Base-by-base conservation (phyloP, 2,329 filamentous ascomycete species). In the Stachybotrys chlorohalonatus region DNA sequence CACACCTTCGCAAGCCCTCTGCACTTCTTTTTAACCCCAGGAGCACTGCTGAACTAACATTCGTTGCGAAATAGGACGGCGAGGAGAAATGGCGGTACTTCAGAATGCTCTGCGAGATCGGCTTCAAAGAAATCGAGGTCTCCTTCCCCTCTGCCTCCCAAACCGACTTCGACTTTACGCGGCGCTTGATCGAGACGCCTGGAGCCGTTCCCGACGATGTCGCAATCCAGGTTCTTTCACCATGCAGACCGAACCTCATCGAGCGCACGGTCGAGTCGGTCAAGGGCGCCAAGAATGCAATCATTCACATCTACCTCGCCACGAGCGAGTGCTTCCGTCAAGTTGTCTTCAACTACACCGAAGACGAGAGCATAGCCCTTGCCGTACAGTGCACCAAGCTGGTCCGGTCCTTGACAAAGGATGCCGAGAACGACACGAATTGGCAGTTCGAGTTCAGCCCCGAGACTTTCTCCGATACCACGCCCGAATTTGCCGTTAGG, bases 91-190 rank as follows among this genome's bases (percentile, higher is more conserved):
- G 88, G 84, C 79, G 80, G 58, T 97, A 92, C 79, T 97, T 97
- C 79, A 86, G 92, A 73, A 51, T 42, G 31, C 49, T 51, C 11
- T 9, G 9, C 30, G 31, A 51, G 11, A 30, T 51, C n/a, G 93
- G 94, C 63, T 97, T 95, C 80, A 97, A 96, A 75, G 93, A 97
- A 74, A 96, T 97, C 61, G 93, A 97, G 70, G 87, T 96, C 17
- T 94, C 92, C 5, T 97, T 96, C 74, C 93, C 93, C 52, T 95
- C 91, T 0, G 91, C 93, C 13, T 96, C 91, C 46, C 87, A 95
- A 68, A 96, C 89, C 66, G 94, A 97, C 75, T 97, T 92, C 76
- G 90, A 96, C 76, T 97, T 97, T 68, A 96, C 91, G 47, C 82
- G 90, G 62, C 84, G 86, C 65, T 77, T 97, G 62, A 84, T 96